Evolutionary conservation across 1,284 basidiomycete genomes (phyloP), one percentile per base, ranked within the genome.

Genomic region (Ceratobasidium sp.): DNA sequence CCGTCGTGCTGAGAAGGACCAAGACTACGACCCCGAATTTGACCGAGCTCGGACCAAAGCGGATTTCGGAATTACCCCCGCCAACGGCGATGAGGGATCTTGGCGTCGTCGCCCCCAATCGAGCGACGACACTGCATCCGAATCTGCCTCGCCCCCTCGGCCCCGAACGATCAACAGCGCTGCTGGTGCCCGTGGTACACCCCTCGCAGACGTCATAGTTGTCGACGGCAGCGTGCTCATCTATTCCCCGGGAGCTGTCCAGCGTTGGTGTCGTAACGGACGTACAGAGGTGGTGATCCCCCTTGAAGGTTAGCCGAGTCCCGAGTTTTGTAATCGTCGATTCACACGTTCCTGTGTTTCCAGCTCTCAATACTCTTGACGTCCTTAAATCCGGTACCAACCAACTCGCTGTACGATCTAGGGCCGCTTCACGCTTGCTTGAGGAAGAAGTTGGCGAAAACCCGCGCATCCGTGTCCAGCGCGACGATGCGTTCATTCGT

Each of bases 291-390:
- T 97, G 76, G 90, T 98, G 77, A 87, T 98, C 54, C 96, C 96
- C 1, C 89, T 95, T 28, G 96, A 97, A 90, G 94, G 95, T 96
- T 81, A 77, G 90, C 87, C 15, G 56, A 71, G n/a, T 59, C 57
- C 26, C 3, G 42, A 40, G 3, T 57, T 2, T n/a, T 42, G 13
- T 50, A 46, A 17, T 10, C 13, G 20, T 48, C 73, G n/a, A 65
- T 59, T 56, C 38, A 61, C 59, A 57, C 50, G 13, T 77, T 26
- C 74, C 20, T 57, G 26, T 71, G 67, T 79, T 77, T 44, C 26
- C 82, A 96, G 96, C 93, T 5, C 88, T 97, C 44, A 96, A 95
- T 82, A 97, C 96, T 0, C 90, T 98, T n/a, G 96, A 98, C 84
- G 87, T 97, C 5, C 90, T 97, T 81, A 98, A 98, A 88, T 97